Evolutionary conservation across 192 early-diverging fungal species (phyloP).

Genomic region (Coemansia pectinata): DNA sequence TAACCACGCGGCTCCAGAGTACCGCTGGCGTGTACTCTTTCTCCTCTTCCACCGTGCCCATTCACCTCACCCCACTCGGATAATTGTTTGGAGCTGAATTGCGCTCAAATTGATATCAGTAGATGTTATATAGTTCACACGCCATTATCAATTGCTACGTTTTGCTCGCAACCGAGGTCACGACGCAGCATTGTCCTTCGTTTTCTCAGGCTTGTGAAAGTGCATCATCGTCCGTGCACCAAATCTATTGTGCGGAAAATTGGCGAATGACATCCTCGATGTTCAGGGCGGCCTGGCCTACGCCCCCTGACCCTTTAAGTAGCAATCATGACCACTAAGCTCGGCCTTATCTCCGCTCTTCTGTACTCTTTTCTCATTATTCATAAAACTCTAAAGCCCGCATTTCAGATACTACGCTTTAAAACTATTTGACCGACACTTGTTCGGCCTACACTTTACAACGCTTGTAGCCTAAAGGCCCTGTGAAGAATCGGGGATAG

Average conservation of each 20-base stretch:
- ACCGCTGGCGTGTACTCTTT: too few species aligned
- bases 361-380: neutral
- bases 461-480: neutral
- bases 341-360: neutral
- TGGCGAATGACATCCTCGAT: neutral
- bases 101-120: neutral
- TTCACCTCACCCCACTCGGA: neutral
- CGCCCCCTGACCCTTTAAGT: neutral
- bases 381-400: neutral
- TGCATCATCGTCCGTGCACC: neutral
- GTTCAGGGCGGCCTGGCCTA: neutral
- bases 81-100: neutral
- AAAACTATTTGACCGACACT: neutral
- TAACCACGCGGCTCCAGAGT: too few species aligned
- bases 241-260: neutral
- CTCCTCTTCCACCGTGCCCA: too few species aligned
- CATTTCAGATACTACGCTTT: neutral
- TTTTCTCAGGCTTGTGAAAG: neutral
- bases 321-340: neutral
- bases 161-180: neutral
- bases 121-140: neutral
- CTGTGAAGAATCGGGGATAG: neutral
- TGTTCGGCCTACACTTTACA: neutral
- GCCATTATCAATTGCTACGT: neutral
- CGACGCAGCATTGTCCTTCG: neutral